Evolutionary conservation across 257 asterid genomes (phyloP).

Genomic region (Fraxinus excelsior): DNA sequence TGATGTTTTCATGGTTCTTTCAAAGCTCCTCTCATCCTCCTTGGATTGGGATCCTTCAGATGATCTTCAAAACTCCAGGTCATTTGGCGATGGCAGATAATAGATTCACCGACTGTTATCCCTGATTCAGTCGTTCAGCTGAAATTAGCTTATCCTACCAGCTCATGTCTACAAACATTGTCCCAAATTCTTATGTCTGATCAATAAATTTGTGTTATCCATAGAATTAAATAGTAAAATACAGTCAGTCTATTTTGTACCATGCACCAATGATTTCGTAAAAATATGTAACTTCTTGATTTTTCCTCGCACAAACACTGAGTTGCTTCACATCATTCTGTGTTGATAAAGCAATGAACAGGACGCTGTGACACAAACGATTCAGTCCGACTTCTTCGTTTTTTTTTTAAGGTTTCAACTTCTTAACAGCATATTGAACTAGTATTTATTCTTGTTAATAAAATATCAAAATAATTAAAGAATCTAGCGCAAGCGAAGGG

Average conservation of each 20-base stretch:
- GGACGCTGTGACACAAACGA: too few relatives aligned
- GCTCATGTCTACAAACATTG: background rate
- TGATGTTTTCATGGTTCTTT: slow-evolving; percentile 41
- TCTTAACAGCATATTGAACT: too few relatives aligned
- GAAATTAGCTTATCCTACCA: background rate
- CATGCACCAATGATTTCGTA: background rate
- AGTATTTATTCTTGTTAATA: too few relatives aligned
- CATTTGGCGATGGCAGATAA: slow-evolving; percentile 27
- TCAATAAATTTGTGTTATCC: background rate
- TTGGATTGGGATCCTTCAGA: slow-evolving; percentile 66
- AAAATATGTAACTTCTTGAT: background rate
- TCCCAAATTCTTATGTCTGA: background rate
- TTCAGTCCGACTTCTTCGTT: too few relatives aligned
- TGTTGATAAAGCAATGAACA: too few relatives aligned
- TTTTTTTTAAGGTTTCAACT: too few relatives aligned
- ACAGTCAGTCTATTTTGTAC: background rate
- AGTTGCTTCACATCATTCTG: too few relatives aligned
- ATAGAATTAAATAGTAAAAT: background rate
- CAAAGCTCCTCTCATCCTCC: slow-evolving; percentile 44
- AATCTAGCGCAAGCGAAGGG: too few relatives aligned
- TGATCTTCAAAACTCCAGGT: slow-evolving; percentile 32
- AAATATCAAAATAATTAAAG: too few relatives aligned
- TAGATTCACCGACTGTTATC: background rate
- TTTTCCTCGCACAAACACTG: too few relatives aligned
- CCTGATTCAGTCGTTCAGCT: background rate